These are phyloP conservation scores for Pestalotiopsis fici DNA, from an alignment of 2,329 filamentous ascomycete species.

Conservation along the genomic window DNA sequence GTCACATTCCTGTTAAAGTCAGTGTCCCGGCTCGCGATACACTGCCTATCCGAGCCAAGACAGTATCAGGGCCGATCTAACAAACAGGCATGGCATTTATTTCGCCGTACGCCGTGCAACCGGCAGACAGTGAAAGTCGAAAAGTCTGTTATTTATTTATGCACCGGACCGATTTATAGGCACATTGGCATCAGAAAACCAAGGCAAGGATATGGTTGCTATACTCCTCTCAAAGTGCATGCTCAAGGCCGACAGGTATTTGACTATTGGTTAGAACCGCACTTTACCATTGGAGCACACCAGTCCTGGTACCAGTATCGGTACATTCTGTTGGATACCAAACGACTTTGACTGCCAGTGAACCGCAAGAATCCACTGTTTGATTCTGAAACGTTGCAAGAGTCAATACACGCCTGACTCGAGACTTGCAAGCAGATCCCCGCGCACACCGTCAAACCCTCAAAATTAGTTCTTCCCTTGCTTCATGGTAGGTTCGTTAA, in stretches of 20 bases:
- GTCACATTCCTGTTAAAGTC: not conserved
- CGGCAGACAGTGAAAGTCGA: not conserved
- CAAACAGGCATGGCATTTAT: not conserved
- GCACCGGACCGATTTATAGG: too few relatives aligned
- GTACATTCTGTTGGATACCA: too few relatives aligned
- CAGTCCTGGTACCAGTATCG: too few relatives aligned
- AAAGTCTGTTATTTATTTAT: too few relatives aligned
- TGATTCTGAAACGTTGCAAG: not conserved
- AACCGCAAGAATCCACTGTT: not conserved
- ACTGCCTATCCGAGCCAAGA: not conserved
- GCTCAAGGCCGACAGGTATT: too few relatives aligned
- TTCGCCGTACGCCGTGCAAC: not conserved
- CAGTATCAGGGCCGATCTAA: not conserved
- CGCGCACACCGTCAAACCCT: not conserved
- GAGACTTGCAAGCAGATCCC: not conserved
- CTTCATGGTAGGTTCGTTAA: too few relatives aligned
- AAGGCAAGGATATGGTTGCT: too few relatives aligned
- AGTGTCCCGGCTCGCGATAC: not conserved
- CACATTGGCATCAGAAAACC: too few relatives aligned
- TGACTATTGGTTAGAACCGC: too few relatives aligned
- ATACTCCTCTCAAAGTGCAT: too few relatives aligned
- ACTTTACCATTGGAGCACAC: too few relatives aligned
- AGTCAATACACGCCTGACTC: not conserved
- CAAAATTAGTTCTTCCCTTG: not conserved
- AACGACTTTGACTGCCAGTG: not conserved